These are phyloP conservation scores for Xylaria curta DNA, from an alignment of 495 filamentous ascomycete genomes.

Conservation along the genomic window DNA sequence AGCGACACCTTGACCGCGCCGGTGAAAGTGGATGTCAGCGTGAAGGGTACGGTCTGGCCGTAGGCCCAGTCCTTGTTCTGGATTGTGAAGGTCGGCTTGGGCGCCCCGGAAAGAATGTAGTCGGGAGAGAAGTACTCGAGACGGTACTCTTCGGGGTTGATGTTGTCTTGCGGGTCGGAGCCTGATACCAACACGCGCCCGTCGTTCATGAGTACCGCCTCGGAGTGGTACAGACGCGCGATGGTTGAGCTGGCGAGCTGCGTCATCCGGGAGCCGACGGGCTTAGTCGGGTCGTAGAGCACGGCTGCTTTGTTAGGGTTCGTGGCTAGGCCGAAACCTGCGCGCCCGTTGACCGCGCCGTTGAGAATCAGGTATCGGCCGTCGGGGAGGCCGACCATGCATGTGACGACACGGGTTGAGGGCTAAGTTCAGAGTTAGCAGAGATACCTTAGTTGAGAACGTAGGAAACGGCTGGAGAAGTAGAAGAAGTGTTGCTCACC, in stretches of 20 bases:
- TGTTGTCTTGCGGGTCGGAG: conserved; percentile 52
- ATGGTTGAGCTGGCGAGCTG: conserved; percentile 57
- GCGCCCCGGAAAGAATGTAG: conserved; percentile 47
- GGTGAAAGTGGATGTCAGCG: conserved; percentile 27
- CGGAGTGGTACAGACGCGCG: conserved; percentile 56
- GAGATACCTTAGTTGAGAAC: background rate
- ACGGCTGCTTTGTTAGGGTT: conserved; percentile 53
- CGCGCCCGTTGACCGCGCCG: conserved; percentile 53
- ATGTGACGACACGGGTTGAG: conserved; percentile 54
- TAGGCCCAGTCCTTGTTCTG: conserved; percentile 45
- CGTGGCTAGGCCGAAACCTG: conserved; percentile 54
- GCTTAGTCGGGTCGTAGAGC: conserved; percentile 54
- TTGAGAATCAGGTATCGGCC: conserved; percentile 57
- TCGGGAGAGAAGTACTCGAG: conserved; percentile 58
- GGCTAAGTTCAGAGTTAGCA: conserved; percentile 32
- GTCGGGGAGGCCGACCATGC: conserved; percentile 57
- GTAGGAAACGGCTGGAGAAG: background rate
- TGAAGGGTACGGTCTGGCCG: conserved; percentile 34
- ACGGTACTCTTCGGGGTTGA: conserved; percentile 52
- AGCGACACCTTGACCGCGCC: conserved; percentile 46
- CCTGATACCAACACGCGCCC: conserved; percentile 58
- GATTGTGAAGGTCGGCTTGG: conserved; percentile 42
- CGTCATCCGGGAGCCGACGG: conserved; percentile 51
- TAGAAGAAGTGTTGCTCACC: conserved; percentile 23
- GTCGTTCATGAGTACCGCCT: conserved; percentile 54